phyloP scores from a whole-genome alignment of 2,329 filamentous ascomycete genomes.

The Akanthomyces muscarius region DNA sequence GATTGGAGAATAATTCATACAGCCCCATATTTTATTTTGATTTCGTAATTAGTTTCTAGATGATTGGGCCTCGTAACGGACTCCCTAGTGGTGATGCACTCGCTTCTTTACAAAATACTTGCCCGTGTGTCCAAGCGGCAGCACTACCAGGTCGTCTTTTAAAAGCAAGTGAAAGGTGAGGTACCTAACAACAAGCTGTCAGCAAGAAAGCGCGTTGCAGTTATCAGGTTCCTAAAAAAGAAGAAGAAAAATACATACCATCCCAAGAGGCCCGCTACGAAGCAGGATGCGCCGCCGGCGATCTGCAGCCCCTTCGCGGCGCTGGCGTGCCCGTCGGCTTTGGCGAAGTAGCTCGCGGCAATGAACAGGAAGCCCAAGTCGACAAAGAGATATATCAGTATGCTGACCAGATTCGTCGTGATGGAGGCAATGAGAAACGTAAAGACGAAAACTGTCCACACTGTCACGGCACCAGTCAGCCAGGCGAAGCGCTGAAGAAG shows the following conservation, averaged over 20 bases:
- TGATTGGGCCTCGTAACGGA: not conserved
- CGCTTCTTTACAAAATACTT: conserved; percentile 23
- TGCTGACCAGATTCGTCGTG: conserved; percentile 24
- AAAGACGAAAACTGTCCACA: conserved; percentile 26
- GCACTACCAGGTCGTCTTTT: conserved; percentile 24
- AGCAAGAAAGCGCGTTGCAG: not conserved
- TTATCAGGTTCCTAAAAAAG: not conserved
- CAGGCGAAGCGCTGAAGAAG: too few relatives aligned
- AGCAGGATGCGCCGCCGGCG: conserved; percentile 24
- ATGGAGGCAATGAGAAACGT: conserved; percentile 25
- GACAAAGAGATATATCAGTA: conserved; percentile 25
- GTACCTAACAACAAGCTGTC: conserved; percentile 20
- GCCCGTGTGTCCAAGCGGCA: conserved; percentile 26
- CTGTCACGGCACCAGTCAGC: conserved; percentile 10
- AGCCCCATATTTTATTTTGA: not conserved
- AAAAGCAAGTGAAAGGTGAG: conserved; percentile 25
- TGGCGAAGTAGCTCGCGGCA: conserved; percentile 26
- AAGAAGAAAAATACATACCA: conserved; percentile 21
- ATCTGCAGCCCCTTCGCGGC: conserved; percentile 23
- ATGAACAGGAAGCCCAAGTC: conserved; percentile 23
- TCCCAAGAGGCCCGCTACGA: conserved; percentile 26
- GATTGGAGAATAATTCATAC: not conserved
- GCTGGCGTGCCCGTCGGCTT: conserved; percentile 22
- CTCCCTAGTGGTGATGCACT: not conserved
- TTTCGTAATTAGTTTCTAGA: not conserved